phyloP scores from a whole-genome alignment of 2,329 filamentous ascomycete species.

The Aspergillus spinulosporus region DNA sequence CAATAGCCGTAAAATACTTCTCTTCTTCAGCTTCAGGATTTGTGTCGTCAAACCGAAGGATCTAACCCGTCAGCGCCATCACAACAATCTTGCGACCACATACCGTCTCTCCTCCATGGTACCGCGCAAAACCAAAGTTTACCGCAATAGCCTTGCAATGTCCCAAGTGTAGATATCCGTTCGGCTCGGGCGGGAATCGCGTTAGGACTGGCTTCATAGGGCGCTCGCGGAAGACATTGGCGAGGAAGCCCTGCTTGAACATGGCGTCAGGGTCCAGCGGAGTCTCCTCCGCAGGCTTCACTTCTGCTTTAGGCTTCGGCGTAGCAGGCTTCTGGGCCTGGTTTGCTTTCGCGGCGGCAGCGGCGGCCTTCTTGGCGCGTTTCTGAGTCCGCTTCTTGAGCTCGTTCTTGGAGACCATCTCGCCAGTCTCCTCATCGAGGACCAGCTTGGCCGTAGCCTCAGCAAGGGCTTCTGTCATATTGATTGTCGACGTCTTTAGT shows the following conservation, averaged over 20 bases:
- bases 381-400: constrained; percentile 31
- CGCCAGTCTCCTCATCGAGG: constrained; percentile 25
- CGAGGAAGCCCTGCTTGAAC: constrained; percentile 77
- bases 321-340: constrained; percentile 38
- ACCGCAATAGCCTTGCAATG: constrained; percentile 94
- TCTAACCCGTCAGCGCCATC: constrained; percentile 14
- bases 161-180: constrained; percentile 90
- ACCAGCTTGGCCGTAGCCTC: constrained; percentile 24
- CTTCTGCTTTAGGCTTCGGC: constrained; percentile 21
- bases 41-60: constrained; percentile 83
- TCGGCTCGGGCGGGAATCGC: constrained; percentile 82
- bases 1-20: constrained; percentile 82
- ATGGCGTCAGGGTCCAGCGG: constrained; percentile 59
- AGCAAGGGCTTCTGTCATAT: constrained; percentile 22
- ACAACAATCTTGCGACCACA: neutral
- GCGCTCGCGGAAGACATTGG: constrained; percentile 68
- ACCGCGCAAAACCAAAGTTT: constrained; percentile 91
- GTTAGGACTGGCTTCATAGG: constrained; percentile 58
- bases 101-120: constrained; percentile 67
- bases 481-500: neutral
- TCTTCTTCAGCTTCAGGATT: constrained; percentile 94
- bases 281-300: constrained; percentile 21
- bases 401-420: constrained; percentile 31
- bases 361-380: constrained; percentile 31
- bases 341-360: constrained; percentile 34